Base-by-base conservation (phyloP, 75 land plant species). In the Picea glauca region DNA sequence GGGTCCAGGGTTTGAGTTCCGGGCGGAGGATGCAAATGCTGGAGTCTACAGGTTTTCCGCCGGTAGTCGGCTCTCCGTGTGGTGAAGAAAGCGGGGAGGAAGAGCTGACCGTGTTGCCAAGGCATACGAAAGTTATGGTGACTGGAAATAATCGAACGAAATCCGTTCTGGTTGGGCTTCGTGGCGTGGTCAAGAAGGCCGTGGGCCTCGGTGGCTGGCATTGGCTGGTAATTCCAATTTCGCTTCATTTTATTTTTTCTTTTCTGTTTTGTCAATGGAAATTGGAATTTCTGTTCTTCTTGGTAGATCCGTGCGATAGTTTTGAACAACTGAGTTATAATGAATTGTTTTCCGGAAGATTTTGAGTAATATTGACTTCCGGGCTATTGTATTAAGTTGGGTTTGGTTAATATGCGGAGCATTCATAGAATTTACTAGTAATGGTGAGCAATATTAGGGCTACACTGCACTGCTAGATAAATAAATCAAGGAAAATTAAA, bases 101-200 rank as follows among this genome's bases (percentile, higher is more conserved):
- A 60, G 94, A 90, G 80, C 82, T 90, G 13, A 76, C 92, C 1
- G 90, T 92, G 64, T 84, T 92, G 68, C 94, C 94, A 9, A 75
- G 92, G 81, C 92, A 92, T 74, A 92, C 94, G 58, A 92, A 90
- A 63, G 94, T 92, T 1, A 60, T 92, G 62, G 94, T 92, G 0
- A 90, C 94, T 1, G 94, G 94, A n/a, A 92, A 92, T 74, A 92
- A 92, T 66, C 85, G 94, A 72, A 92, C 94, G 62, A 90, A 90
- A 80, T 90, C 92, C 9, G 94, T 90, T 35, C 79, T 92, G 60
- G 90, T 92, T 58, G 94, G 94, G 0, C 80, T 90, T 32, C 94
- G 90, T 62, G 94, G 94, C 4, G 88, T 92, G 50, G 94, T 92
- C 57, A 90, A 90, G 81, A 90, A 92, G 79, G 94, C 94, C 59